Evolutionary conservation across 345 rosid species (phyloP).

Genomic region (Adansonia digitata): DNA sequence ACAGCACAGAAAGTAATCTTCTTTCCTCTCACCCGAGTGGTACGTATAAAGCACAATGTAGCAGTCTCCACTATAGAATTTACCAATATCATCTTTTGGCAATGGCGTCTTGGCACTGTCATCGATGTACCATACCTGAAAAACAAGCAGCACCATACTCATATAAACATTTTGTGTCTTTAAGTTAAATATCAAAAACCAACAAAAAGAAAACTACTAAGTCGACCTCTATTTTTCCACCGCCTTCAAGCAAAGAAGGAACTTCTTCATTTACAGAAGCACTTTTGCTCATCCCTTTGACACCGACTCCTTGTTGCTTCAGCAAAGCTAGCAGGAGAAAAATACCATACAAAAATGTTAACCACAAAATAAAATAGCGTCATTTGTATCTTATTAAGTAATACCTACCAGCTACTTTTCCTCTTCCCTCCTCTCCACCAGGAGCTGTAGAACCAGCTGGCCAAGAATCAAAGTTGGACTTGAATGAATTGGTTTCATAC

Average conservation of each 20-base stretch:
- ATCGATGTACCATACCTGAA: conserved; percentile 83
- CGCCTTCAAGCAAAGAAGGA: conserved; percentile 92
- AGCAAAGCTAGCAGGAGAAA: conserved; percentile 57
- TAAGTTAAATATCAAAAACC: background rate
- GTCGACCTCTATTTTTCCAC: conserved; percentile 92
- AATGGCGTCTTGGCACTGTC: conserved; percentile 69
- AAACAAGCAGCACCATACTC: conserved; percentile 13
- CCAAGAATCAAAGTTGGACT: conserved; percentile 92
- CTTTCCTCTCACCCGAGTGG: conserved; percentile 94
- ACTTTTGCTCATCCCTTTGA: conserved; percentile 72
- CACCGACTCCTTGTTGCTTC: conserved; percentile 92
- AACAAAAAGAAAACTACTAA: conserved; percentile 18
- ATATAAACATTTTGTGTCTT: background rate
- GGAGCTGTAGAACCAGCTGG: conserved; percentile 79
- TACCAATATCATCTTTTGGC: conserved; percentile 78
- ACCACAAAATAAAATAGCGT: conserved; percentile 6
- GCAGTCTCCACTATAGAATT: conserved; percentile 94
- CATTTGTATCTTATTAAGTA: conserved; percentile 10
- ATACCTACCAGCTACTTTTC: conserved; percentile 89
- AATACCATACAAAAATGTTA: conserved; percentile 19
- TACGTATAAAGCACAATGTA: conserved; percentile 81
- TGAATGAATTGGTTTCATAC: conserved; percentile 86
- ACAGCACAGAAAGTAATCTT: conserved; percentile 82
- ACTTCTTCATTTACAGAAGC: conserved; percentile 79
- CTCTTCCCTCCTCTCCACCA: conserved; percentile 88